Evolutionary conservation across 768 basidiomycete species (phyloP), one percentile per base, ranked within the genome.

Genomic region (Naganishia vaughanmartiniae): DNA sequence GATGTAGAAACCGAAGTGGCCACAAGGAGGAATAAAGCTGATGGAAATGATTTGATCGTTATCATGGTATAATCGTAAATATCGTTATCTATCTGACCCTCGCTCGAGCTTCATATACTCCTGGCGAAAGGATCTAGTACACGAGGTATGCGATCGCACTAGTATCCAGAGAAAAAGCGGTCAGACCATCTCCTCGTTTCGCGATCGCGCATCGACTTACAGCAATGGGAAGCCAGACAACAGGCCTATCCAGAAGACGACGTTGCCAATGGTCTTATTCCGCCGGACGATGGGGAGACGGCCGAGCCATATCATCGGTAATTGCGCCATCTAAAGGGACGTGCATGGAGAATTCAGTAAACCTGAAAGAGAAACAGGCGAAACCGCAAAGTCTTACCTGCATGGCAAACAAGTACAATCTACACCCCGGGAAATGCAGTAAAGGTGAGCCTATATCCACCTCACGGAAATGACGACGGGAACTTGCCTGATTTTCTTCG

Each of bases 221-320:
- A 99, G 86, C 67, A 98, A 81, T 1, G 96, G 96, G 85, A 98
- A 93, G 17, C 95, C 95, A 7, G 88, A 74, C 76, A 84, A 78
- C 21, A 98, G 85, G 2, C 93, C 93, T 26, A 93, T 73, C 96
- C 96, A 99, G 80, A 99, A 98, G 36, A 95, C 87, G 55, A 93
- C 77, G 74, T 84, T 84, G 17, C 83, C 84, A 0, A 95, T 79
- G 4, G 90, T 85, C 75, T 88, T 90, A 83, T 94, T 94, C 72
- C 86, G 84, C 80, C 89, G 89, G 75, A 98, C 87, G 36, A 84
- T 83, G 4, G 92, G 89, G 12, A 90, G 83, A 0, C 91, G 86
- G 26, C 92, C 89, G 39, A 93, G 72, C 6, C 89, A 84, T 73
- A 97, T 98, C 73, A 99, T 84, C 0, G 95, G 95, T 30, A 99